phyloP scores from a whole-genome alignment of 352 stramenopile species.

The Globisporangium cystogenes region DNA sequence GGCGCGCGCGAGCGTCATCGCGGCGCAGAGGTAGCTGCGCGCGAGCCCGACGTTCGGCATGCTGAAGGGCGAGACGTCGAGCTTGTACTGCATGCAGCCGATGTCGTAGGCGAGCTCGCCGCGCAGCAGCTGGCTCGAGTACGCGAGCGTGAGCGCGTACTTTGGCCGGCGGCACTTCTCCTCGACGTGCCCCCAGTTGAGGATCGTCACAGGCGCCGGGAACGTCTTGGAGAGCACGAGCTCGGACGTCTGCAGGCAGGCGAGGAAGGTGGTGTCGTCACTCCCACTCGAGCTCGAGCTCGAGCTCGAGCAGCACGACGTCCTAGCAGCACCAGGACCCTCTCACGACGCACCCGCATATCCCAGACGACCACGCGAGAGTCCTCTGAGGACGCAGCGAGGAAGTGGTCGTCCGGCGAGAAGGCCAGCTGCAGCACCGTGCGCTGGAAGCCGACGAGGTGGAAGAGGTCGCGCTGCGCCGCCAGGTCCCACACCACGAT shows the following conservation, averaged over 20 bases:
- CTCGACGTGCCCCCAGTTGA: constrained; percentile 65
- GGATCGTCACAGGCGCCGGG: constrained; percentile 47
- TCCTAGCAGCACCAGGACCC: background rate
- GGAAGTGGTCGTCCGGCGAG: constrained; percentile 73
- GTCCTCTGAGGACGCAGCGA: constrained; percentile 59
- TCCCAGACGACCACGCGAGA: constrained; percentile 70
- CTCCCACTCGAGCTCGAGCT: no score
- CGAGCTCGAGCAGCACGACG: no score
- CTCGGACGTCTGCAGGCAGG: constrained; percentile 40
- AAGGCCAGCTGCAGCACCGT: constrained; percentile 65
- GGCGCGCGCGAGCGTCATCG: constrained; percentile 44
- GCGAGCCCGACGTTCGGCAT: constrained; percentile 73
- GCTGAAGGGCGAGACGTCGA: constrained; percentile 53
- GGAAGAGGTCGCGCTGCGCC: constrained; percentile 37
- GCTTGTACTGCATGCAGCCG: constrained; percentile 69
- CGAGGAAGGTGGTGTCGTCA: no score
- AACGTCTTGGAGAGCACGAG: constrained; percentile 67
- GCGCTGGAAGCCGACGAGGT: constrained; percentile 50
- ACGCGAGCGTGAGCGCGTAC: constrained; percentile 59
- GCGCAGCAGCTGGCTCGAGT: constrained; percentile 57
- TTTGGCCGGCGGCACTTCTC: constrained; percentile 65
- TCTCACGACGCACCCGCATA: constrained; percentile 35
- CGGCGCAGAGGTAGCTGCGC: constrained; percentile 61
- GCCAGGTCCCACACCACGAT: constrained; percentile 49
- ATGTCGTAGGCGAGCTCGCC: constrained; percentile 73